Evolutionary conservation across 805 yeast genomes (phyloP), one percentile per base, ranked within the genome.

Genomic region (Candida ponderosae): DNA sequence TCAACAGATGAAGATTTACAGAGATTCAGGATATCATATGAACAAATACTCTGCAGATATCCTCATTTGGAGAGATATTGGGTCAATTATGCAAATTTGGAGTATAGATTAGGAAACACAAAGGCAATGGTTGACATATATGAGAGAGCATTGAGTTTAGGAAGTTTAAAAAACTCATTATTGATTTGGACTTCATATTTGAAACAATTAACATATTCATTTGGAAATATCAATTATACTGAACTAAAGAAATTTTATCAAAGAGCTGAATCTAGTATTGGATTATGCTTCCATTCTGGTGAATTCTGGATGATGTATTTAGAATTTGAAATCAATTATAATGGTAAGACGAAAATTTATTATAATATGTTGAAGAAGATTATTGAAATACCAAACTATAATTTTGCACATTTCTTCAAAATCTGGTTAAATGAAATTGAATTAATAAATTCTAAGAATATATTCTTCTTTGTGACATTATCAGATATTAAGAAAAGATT

Each of bases 1-100:
- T 57, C 71, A 18, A 40, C 62, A 2, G 18, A 19, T 0, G 43
- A 45, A 7, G 56, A 62, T 32, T 43, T 65, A 7, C 50, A 58
- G 17, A 40, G 63, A 9, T 48, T 76, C 27, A 47, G 69, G 32
- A 41, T 56, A 4, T 51, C 72, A 2, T 74, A 67, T 44, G 61
- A 60, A 32, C 62, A 67, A 29, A 50, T 76, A 13, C 57, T 78
- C 14, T 51, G 53, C 1, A 62, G 64, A 33, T 77, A 56, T 45
- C 84, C 85, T 0, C 51, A 59, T 5, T 53, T 70, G 23, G 74
- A 69, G 42, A 72, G 70, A 32, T 74, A 74, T 46, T 79, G 84
- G 84, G 56, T 73, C n/a, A 61, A 68, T 29, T 75, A 59, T 50
- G 80, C 81, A 0, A 48, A 55, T 4, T 59, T 68, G 64, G 70